Conservation (phyloP, 2,329 filamentous ascomycete genomes). For the Coleophoma crateriformis region DNA sequence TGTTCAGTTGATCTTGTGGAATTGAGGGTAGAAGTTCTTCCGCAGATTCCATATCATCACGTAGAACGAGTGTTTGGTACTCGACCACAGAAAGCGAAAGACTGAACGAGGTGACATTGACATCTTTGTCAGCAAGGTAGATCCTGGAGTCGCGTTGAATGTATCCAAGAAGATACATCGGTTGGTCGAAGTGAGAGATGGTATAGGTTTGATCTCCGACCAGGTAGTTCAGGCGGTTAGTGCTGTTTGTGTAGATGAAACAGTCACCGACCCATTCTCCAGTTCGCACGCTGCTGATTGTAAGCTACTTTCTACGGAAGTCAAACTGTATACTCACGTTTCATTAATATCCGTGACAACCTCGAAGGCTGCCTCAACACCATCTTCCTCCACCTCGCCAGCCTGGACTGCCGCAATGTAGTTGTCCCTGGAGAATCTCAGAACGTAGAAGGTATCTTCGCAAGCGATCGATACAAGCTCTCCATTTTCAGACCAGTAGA, state of each 20-base stretch:
- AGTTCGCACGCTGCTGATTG: slow-evolving; percentile 64
- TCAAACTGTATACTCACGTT: slow-evolving; percentile 44
- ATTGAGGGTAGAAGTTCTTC: slow-evolving; percentile 80
- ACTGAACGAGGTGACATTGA: slow-evolving; percentile 82
- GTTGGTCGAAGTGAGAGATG: slow-evolving; percentile 91
- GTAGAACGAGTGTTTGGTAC: slow-evolving; percentile 92
- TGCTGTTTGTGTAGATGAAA: slow-evolving; percentile 97
- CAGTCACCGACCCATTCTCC: slow-evolving; percentile 98
- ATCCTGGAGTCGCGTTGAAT: slow-evolving; percentile 92
- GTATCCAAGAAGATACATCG: slow-evolving; percentile 93
- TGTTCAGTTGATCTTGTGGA: slow-evolving; percentile 91
- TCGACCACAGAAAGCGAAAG: slow-evolving; percentile 91
- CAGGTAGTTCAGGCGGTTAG: slow-evolving; percentile 94
- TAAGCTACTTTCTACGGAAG: slow-evolving; percentile 12
- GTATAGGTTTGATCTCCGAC: slow-evolving; percentile 98
- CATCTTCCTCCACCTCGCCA: slow-evolving; percentile 75
- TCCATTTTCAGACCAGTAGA: slow-evolving; percentile 97
- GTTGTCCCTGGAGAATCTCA: slow-evolving; percentile 85
- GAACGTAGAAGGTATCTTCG: slow-evolving; percentile 91
- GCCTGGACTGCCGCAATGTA: slow-evolving; percentile 79
- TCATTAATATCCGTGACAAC: slow-evolving; percentile 95
- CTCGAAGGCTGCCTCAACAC: slow-evolving; percentile 93
- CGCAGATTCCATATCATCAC: slow-evolving; percentile 88
- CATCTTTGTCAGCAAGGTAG: slow-evolving; percentile 94
- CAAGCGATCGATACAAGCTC: slow-evolving; percentile 90